Evolutionary conservation across 768 basidiomycete genomes (phyloP).

Genomic region (Pleurotus ostreatus): DNA sequence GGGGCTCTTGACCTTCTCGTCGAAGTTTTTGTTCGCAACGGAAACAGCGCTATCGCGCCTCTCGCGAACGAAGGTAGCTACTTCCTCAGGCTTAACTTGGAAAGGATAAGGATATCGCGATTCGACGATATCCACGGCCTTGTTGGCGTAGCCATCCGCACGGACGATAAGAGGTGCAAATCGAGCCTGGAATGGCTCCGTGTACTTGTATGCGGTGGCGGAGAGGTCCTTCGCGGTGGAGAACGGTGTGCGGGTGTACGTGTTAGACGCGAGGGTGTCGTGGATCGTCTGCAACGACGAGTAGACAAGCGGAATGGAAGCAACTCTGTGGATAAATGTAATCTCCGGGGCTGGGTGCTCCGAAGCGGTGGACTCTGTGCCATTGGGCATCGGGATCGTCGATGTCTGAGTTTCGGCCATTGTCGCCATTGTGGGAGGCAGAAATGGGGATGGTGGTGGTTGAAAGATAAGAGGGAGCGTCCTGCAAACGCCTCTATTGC

Average conservation of each 20-base stretch:
- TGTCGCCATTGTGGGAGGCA: conserved; percentile 15
- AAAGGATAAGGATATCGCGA: conserved; percentile 74
- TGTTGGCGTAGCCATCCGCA: conserved; percentile 68
- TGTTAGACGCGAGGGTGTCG: conserved; percentile 52
- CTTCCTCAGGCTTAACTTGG: conserved; percentile 68
- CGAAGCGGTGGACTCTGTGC: conserved; percentile 16
- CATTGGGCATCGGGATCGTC: conserved; percentile 14
- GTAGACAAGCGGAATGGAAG: conserved; percentile 70
- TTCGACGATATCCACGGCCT: conserved; percentile 71
- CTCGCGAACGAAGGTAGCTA: conserved; percentile 55
- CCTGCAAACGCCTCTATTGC: background rate
- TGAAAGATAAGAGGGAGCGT: background rate
- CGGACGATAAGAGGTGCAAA: conserved; percentile 63
- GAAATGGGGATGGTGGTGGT: conserved; percentile 1
- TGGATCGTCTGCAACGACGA: conserved; percentile 60
- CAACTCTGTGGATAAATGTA: conserved; percentile 59
- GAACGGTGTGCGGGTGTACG: conserved; percentile 63
- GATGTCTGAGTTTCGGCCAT: conserved; percentile 18
- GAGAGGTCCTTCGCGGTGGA: conserved; percentile 60
- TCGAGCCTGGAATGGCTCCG: conserved; percentile 61
- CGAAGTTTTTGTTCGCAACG: conserved; percentile 57
- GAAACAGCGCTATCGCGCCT: conserved; percentile 40
- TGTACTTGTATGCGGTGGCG: conserved; percentile 51
- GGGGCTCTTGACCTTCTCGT: conserved; percentile 61
- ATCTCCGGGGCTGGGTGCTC: conserved; percentile 43